phyloP scores from a whole-genome alignment of 805 yeast genomes.

The Saccharomycopsis selenospora region DNA sequence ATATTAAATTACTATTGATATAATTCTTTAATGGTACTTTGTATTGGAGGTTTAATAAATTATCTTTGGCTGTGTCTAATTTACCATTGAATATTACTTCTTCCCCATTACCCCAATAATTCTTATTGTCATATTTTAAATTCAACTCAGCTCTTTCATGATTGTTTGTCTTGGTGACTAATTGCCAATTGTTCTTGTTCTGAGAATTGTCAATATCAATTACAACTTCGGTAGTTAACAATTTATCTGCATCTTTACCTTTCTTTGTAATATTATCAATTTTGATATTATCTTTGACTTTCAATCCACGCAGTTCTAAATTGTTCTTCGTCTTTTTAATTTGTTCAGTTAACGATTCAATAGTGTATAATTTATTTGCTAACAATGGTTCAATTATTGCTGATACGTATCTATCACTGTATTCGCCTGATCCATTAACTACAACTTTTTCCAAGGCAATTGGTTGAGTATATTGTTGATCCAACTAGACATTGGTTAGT shows the following conservation, averaged over 20 bases:
- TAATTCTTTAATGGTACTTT: not conserved
- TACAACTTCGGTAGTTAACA: not conserved
- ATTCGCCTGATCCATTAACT: conserved; percentile 3
- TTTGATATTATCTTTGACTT: not conserved
- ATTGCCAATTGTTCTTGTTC: not conserved
- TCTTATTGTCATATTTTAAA: conserved; percentile 6
- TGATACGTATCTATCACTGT: conserved; percentile 1
- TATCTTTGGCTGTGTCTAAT: not conserved
- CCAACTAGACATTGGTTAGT: too few species aligned
- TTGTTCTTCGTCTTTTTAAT: conserved; percentile 4
- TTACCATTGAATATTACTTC: not conserved
- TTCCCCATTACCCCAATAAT: conserved; percentile 17
- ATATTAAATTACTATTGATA: not conserved
- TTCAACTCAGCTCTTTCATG: conserved; percentile 4
- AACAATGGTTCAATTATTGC: conserved; percentile 10
- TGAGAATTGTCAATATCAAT: not conserved
- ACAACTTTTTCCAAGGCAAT: conserved; percentile 6
- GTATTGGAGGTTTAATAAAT: not conserved
- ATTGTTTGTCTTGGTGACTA: conserved; percentile 9
- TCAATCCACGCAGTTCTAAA: not conserved
- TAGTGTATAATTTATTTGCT: not conserved
- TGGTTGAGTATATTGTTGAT: conserved; percentile 3
- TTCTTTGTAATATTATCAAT: not conserved
- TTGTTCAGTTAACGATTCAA: conserved; percentile 6
- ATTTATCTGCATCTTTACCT: not conserved